phyloP scores from a whole-genome alignment of 2,329 filamentous ascomycete genomes.

The Trichoderma aggressivum region DNA sequence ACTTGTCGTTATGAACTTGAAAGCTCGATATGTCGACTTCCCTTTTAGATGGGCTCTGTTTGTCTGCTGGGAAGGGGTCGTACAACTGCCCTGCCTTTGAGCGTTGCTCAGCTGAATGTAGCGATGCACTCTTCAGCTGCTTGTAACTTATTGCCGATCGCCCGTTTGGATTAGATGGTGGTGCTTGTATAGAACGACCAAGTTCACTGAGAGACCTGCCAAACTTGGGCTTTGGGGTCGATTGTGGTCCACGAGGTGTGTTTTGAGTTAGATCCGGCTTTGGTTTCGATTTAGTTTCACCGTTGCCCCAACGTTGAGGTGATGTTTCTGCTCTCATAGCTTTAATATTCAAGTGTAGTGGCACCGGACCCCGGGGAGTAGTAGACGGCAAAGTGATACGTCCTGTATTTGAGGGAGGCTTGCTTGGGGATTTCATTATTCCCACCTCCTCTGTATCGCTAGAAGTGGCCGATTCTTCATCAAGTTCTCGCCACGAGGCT shows the following conservation, averaged over 20 bases:
- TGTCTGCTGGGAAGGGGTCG: not conserved
- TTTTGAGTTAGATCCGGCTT: not conserved
- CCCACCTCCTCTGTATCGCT: slow-evolving; percentile 10
- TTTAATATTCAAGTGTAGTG: slow-evolving; percentile 17
- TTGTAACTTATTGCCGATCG: not conserved
- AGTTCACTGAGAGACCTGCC: not conserved
- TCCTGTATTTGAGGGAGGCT: not conserved
- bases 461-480: slow-evolving; percentile 26
- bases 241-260: not conserved
- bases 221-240: not conserved
- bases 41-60: not conserved
- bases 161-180: not conserved
- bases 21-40: not conserved
- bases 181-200: not conserved
- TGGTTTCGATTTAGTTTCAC: not conserved
- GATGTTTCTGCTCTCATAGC: not conserved
- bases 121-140: not conserved
- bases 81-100: not conserved
- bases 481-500: slow-evolving; percentile 31
- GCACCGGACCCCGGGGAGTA: slow-evolving; percentile 25
- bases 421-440: slow-evolving; percentile 14
- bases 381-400: slow-evolving; percentile 20
- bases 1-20: not conserved
- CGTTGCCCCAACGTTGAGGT: not conserved
- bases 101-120: not conserved